Base-by-base conservation (phyloP, 2,329 filamentous ascomycete genomes). In the Paraphoma sp. region DNA sequence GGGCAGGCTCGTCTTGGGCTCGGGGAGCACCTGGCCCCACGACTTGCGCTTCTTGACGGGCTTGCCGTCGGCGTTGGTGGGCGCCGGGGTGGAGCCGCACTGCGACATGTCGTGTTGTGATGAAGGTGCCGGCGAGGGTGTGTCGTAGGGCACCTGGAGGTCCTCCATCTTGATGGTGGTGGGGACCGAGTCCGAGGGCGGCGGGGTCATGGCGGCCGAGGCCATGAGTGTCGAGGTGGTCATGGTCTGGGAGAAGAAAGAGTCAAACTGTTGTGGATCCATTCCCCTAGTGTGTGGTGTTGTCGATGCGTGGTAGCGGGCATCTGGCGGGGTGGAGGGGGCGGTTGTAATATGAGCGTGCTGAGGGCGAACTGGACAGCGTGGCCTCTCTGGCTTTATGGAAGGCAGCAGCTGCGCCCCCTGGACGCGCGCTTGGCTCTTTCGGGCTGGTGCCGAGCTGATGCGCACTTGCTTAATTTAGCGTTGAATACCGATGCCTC, bases 21-120 rank as follows among this genome's bases (percentile, higher is more conserved):
- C 92, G 16, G 95, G 95, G 41, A 98, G 87, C 76, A 96, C 92
- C 79, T 99, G 95, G 48, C 95, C 95, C 95, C 95, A 99, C 47
- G 95, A 98, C 82, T 98, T 99, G 71, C 95, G 86, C 87, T 97
- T 97, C 87, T 97, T 97, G 36, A 84, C 81, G 1, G 86, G 84
- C 81, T 92, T 95, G 38, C 45, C 51, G 17, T 53, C 45, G 28
- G 68, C 55, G 50, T 62, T 61, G 52, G 64, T 51, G 51, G 67
- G 65, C 8, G 59, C 62, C 46, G 67, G 65, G 36, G 65, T 67
- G 4, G 65, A 54, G 17, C 62, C 53, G 44, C 66, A 48, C 49
- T 69, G 59, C 23, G 66, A 60, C 16, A 59, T 58, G 45, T 57
- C 60, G 41, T 54, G 52, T 12, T 59, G 53, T 6, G 63, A 59